phyloP scores from a whole-genome alignment of 495 filamentous ascomycete genomes.

The Astrothelium macrocarpum region DNA sequence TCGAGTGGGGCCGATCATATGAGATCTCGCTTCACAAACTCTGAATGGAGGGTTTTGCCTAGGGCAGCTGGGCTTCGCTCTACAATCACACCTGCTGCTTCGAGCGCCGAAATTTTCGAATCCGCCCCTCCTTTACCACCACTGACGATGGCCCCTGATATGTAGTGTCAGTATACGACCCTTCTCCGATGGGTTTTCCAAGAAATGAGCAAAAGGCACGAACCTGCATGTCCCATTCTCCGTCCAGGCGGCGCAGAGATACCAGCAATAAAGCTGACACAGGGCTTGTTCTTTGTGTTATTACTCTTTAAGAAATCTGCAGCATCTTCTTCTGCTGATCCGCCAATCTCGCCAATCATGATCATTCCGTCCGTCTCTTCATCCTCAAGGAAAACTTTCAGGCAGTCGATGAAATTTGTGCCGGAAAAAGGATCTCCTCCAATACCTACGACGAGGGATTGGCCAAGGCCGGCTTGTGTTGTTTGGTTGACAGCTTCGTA shows the following conservation, averaged over 20 bases:
- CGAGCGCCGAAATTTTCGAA: slow-evolving; percentile 91
- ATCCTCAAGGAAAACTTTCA: slow-evolving; percentile 93
- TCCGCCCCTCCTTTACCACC: slow-evolving; percentile 96
- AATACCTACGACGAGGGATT: slow-evolving; percentile 96
- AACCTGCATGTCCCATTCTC: slow-evolving; percentile 94
- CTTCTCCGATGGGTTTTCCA: no score
- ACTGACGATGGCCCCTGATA: slow-evolving; percentile 74
- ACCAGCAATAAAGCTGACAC: slow-evolving; percentile 96
- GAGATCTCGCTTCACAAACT: slow-evolving; percentile 94
- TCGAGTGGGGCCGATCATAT: slow-evolving; percentile 40
- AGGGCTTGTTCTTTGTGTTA: slow-evolving; percentile 89
- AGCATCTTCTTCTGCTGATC: slow-evolving; percentile 93
- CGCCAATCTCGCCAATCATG: slow-evolving; percentile 99
- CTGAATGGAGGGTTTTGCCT: slow-evolving; percentile 82
- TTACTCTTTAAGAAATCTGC: slow-evolving; percentile 88
- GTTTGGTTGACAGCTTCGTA: slow-evolving; percentile 99
- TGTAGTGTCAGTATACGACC: no score
- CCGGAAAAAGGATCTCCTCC: slow-evolving; percentile 98
- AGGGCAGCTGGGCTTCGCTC: slow-evolving; percentile 88
- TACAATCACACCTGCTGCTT: slow-evolving; percentile 88
- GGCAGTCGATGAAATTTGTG: slow-evolving; percentile 99
- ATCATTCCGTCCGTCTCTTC: slow-evolving; percentile 97
- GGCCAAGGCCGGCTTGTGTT: slow-evolving; percentile 88
- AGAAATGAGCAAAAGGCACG: slow-evolving; percentile 11
- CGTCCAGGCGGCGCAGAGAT: slow-evolving; percentile 93